These are phyloP conservation scores for Trichoderma sp. DNA, from an alignment of 2,329 filamentous ascomycete genomes.

Conservation along the genomic window DNA sequence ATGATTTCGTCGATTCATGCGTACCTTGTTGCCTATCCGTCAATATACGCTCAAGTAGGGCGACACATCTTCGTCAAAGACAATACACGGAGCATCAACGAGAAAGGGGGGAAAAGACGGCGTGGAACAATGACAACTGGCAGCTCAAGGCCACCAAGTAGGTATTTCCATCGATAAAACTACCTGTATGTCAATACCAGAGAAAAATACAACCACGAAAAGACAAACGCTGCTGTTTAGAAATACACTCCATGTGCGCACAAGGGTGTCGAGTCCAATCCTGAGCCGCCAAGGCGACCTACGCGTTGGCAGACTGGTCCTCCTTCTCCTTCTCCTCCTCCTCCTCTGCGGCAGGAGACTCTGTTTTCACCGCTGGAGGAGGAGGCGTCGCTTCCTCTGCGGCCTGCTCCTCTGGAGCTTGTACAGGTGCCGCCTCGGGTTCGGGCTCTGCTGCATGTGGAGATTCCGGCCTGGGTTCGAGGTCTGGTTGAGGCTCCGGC, in stretches of 20 bases:
- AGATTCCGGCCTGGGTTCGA: background rate
- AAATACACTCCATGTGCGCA: background rate
- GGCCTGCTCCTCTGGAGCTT: background rate
- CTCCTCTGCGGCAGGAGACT: constrained; percentile 11
- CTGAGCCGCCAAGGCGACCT: constrained; percentile 28
- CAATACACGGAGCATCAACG: no score
- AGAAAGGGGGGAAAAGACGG: background rate
- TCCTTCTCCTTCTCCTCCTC: constrained; percentile 1
- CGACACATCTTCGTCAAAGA: no score
- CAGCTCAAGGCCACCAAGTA: background rate
- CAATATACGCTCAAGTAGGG: no score
- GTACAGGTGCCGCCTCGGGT: background rate
- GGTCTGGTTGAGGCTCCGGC: background rate
- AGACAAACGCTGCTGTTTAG: constrained; percentile 16
- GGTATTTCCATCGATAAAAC: constrained; percentile 1
- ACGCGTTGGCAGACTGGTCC: constrained; percentile 29
- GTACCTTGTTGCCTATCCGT: no score
- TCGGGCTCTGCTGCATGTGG: constrained; percentile 1
- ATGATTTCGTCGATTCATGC: no score
- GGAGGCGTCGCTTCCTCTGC: background rate
- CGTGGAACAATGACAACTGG: background rate
- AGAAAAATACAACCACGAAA: background rate
- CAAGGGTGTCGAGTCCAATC: constrained; percentile 4
- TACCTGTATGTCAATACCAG: background rate
- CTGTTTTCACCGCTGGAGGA: background rate